These are phyloP conservation scores for Russula sp. DNA, from an alignment of 768 basidiomycete genomes.

Conservation along the genomic window DNA sequence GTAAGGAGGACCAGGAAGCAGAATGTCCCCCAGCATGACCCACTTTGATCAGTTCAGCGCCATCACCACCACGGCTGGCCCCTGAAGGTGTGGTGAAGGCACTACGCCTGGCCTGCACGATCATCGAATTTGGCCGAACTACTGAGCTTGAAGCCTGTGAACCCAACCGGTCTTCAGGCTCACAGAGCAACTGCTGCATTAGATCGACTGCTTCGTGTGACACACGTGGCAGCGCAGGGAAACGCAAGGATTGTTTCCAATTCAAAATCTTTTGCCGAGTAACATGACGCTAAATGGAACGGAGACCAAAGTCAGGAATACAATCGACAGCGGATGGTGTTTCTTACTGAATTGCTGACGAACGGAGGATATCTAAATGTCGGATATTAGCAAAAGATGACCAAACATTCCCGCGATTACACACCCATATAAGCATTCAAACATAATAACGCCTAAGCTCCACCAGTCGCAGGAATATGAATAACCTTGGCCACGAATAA, in stretches of 20 bases:
- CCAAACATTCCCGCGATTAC: constrained; percentile 34
- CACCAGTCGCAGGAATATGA: constrained; percentile 97
- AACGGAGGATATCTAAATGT: constrained; percentile 84
- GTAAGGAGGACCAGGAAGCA: constrained; percentile 16
- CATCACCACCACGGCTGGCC: constrained; percentile 60
- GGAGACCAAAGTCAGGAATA: constrained; percentile 27
- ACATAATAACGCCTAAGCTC: constrained; percentile 97
- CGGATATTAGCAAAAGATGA: constrained; percentile 15
- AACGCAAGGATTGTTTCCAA: constrained; percentile 87
- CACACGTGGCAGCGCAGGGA: constrained; percentile 78
- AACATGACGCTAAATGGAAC: constrained; percentile 66
- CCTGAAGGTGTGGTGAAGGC: constrained; percentile 57
- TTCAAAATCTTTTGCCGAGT: constrained; percentile 97
- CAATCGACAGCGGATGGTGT: background rate
- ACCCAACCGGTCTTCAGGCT: constrained; percentile 91
- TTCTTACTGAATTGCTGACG: constrained; percentile 80
- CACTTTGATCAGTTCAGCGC: constrained; percentile 90
- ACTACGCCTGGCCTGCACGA: constrained; percentile 70
- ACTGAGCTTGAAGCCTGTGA: constrained; percentile 66
- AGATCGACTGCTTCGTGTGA: constrained; percentile 85
- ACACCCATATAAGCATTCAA: constrained; percentile 89
- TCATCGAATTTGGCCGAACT: constrained; percentile 72
- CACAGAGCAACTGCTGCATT: constrained; percentile 87
- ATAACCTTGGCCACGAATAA: constrained; percentile 89
- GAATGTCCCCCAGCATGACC: constrained; percentile 23